Evolutionary conservation across 176 grass and related monocot genomes (phyloP), one percentile per base, ranked within the genome.

Genomic region (Avena eriantha): DNA sequence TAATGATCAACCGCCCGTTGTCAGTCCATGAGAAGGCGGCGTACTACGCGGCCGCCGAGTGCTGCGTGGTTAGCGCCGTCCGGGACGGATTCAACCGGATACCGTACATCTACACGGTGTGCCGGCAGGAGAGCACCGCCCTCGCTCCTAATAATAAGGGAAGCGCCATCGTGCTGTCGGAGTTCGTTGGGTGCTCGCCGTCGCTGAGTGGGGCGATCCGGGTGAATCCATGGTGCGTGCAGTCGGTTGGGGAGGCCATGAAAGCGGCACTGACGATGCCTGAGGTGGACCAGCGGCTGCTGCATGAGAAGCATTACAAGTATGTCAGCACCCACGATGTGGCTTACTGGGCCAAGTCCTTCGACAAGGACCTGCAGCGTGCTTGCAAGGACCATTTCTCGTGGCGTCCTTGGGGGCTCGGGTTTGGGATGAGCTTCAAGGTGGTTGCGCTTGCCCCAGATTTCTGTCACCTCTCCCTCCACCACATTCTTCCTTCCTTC

Each of bases 41-140:
- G 2, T 98, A 91, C 88, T 98, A 95, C 70, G 93, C 91, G 0
- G 80, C 89, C 7, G 91, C 95, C 4, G 95, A 98, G 69, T 98
- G 95, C 86, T 95, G 91, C 76, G 93, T 98, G 5, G 69, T 98
- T 13, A 95, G 84, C 87, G 93, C 93, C 12, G 91, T 95, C 45
- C 84, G 95, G 65, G 95, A 98, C 53, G 95, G 95, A 9, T 85
- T 98, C 80, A 98, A 98, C 84, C 87, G 93, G 69, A 90, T 95
- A 56, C 95, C 95, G 1, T 98, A 98, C 85, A 95, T 90, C 60
- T 98, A 98, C 83, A 95, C 93, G 26, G 89, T 95, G 5, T 93
- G 87, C 86, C 79, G 95, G 81, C 93, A 98, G 77, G 87, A 91
- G 57, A 92, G 71, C 45, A 80, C 81, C 17, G 86, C 77, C n/a